These are phyloP conservation scores for Apiospora arundinis DNA, from an alignment of 2,329 filamentous ascomycete species.

Conservation along the genomic window DNA sequence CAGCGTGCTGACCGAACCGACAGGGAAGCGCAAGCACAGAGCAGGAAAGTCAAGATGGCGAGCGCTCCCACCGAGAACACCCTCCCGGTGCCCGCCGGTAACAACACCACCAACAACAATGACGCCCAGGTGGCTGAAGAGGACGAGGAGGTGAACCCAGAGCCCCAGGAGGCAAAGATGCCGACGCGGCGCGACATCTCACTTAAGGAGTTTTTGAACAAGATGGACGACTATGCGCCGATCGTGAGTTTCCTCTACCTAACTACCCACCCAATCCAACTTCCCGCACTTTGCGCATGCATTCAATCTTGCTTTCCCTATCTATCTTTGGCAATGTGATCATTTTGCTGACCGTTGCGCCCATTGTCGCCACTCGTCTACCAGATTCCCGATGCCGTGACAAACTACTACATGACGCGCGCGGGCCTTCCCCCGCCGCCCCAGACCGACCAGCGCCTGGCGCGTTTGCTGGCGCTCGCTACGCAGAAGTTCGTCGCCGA, in stretches of 20 bases:
- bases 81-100: conserved; percentile 34
- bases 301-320: background rate
- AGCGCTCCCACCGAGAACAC: conserved; percentile 37
- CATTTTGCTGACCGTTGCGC: conserved; percentile 19
- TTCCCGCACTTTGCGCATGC: background rate
- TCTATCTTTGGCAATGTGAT: too few relatives aligned
- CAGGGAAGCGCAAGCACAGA: conserved; percentile 16
- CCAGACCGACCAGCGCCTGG: conserved; percentile 87
- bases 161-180: conserved; percentile 61
- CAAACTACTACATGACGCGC: conserved; percentile 96
- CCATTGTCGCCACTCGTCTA: background rate
- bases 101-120: conserved; percentile 24
- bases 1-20: conserved; percentile 17
- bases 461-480: conserved; percentile 92
- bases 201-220: conserved; percentile 87
- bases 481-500: conserved; percentile 99
- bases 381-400: conserved; percentile 96
- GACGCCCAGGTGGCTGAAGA: conserved; percentile 31
- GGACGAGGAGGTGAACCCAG: conserved; percentile 30
- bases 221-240: conserved; percentile 98
- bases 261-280: background rate
- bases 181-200: conserved; percentile 90
- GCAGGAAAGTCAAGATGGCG: conserved; percentile 30
- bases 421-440: conserved; percentile 92
- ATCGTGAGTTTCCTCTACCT: conserved; percentile 69